Conservation (phyloP, 1,284 basidiomycete species). For the Apiotrichum gracile region DNA sequence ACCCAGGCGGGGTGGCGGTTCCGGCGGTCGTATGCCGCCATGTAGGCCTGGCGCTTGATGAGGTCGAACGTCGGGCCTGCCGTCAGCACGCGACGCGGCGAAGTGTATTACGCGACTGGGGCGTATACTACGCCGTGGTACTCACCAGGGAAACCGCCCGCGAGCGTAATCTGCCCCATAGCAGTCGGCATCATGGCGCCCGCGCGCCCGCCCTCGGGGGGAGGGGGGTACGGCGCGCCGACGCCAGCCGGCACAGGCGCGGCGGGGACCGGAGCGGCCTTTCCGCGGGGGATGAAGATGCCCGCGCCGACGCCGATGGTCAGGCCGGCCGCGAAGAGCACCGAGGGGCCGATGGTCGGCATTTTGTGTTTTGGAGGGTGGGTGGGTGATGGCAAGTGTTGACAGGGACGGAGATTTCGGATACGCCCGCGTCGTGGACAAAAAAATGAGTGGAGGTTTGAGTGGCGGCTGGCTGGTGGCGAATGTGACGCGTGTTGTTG, state of each 20-base stretch:
- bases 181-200: conserved; percentile 24
- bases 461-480: too few species aligned
- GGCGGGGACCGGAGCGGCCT: not conserved
- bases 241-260: conserved; percentile 1
- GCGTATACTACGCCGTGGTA: too few species aligned
- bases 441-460: too few species aligned
- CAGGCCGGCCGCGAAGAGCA: conserved; percentile 43
- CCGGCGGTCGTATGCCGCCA: conserved; percentile 83
- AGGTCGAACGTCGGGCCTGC: conserved; percentile 77
- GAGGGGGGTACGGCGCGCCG: conserved; percentile 16
- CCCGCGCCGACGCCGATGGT: conserved; percentile 30
- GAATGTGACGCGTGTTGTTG: too few species aligned
- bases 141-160: conserved; percentile 41
- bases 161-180: conserved; percentile 28
- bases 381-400: too few species aligned
- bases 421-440: too few species aligned
- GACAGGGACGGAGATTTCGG: too few species aligned
- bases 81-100: too few species aligned
- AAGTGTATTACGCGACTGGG: too few species aligned
- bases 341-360: conserved; percentile 42
- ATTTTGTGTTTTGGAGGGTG: conserved; percentile 14
- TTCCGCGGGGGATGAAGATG: conserved; percentile 26
- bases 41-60: conserved; percentile 73
- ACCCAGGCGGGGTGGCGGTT: conserved; percentile 91
- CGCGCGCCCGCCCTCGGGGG: conserved; percentile 20